phyloP scores from a whole-genome alignment of 306 rosid genomes.

The Casuarina cunninghamiana region DNA sequence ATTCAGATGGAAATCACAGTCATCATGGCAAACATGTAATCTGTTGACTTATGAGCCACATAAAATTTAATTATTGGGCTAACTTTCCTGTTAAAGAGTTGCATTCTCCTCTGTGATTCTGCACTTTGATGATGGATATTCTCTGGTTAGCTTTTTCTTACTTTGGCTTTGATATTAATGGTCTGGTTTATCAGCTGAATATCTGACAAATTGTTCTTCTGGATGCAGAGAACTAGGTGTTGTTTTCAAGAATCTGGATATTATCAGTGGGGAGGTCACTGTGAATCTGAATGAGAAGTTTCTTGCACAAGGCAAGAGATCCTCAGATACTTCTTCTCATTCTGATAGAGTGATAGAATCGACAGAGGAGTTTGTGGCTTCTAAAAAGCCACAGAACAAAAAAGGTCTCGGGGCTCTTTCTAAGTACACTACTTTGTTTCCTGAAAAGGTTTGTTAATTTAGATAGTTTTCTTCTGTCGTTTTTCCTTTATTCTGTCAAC shows the following conservation, averaged over 20 bases:
- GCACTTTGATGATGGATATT: not conserved
- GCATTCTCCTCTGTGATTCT: not conserved
- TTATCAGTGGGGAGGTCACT: conserved; percentile 68
- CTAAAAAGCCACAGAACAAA: conserved; percentile 50
- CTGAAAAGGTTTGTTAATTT: conserved; percentile 82
- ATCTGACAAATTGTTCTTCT: conserved; percentile 37
- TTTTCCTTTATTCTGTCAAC: not conserved
- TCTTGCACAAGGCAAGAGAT: conserved; percentile 60
- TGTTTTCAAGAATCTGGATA: conserved; percentile 66
- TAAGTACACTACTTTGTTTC: conserved; percentile 74
- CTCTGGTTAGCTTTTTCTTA: not conserved
- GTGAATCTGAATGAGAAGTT: conserved; percentile 79
- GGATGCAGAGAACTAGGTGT: conserved; percentile 93
- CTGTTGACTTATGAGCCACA: not conserved
- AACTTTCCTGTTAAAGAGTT: not conserved
- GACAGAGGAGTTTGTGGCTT: conserved; percentile 44
- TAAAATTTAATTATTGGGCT: not conserved
- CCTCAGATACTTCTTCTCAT: conserved; percentile 50
- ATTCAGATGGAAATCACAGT: not conserved
- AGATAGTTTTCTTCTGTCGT: conserved; percentile 4
- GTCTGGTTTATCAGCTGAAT: conserved; percentile 19
- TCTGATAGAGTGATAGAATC: conserved; percentile 45
- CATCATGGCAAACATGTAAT: not conserved
- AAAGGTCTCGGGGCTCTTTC: conserved; percentile 57
- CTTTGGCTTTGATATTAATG: not conserved